Conservation (phyloP, 1,139 yeast species). For the Taphrina wiesneri region DNA sequence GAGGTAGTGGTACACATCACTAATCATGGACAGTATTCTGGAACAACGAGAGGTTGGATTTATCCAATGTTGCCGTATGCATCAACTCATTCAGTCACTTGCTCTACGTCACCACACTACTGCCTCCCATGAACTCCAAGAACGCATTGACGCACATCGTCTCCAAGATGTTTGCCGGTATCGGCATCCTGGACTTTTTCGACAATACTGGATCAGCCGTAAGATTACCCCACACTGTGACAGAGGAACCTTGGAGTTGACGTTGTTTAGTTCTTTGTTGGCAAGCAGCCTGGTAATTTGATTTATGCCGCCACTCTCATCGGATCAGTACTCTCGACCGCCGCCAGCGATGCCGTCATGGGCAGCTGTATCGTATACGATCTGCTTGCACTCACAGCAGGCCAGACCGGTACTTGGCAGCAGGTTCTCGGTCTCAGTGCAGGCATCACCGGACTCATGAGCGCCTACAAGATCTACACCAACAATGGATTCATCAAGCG, state of each 20-base stretch:
- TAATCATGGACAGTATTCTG: conserved; percentile 7
- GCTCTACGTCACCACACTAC: conserved; percentile 22
- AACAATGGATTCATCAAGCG: conserved; percentile 8
- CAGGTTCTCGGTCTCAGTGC: conserved; percentile 19
- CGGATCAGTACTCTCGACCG: conserved; percentile 20
- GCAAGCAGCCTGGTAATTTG: conserved; percentile 20
- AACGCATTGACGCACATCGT: conserved; percentile 31
- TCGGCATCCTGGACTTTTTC: conserved; percentile 25
- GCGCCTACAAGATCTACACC: conserved; percentile 11
- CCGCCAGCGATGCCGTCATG: conserved; percentile 24
- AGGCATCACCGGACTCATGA: conserved; percentile 16
- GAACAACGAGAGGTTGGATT: conserved; percentile 27
- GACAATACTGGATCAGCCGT: conserved; percentile 27
- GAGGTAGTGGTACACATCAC: not conserved
- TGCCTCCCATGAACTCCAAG: conserved; percentile 17
- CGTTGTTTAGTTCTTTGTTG: conserved; percentile 10
- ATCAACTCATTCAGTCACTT: conserved; percentile 30
- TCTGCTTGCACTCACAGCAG: conserved; percentile 18
- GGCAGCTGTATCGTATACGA: conserved; percentile 31
- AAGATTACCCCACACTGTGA: not conserved
- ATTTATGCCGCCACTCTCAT: conserved; percentile 19
- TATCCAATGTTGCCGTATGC: conserved; percentile 21
- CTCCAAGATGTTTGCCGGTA: conserved; percentile 32
- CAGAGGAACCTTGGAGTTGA: too few species aligned
- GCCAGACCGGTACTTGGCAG: conserved; percentile 25